Evolutionary conservation across 2,329 filamentous ascomycete genomes (phyloP), one percentile per base, ranked within the genome.

Genomic region (Septoria linicola): DNA sequence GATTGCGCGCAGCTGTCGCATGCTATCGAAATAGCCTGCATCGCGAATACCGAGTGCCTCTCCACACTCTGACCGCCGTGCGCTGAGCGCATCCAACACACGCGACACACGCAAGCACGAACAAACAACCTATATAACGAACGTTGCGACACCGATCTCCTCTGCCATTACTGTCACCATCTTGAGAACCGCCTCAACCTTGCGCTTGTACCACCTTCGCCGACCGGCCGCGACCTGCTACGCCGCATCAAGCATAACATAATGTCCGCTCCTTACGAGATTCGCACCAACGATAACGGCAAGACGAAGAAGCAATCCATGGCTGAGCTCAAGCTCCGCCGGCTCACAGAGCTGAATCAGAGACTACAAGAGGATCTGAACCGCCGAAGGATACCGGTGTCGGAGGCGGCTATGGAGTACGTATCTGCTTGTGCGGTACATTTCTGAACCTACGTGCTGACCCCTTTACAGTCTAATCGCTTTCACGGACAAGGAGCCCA

Each of bases 241-340:
- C 11, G 34, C 44, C n/a, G 32, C 44, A 3, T 21, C 35, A 8
- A 47, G 44, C 44, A 40, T 40, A 30, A 54, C 60, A 74, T 64
- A 60, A 84, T 83, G 79, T 77, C 81, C 64, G 69, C 80, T 58
- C 77, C 81, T 53, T 86, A 85, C 73, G 82, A 85, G 70, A 77
- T 84, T 64, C 81, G 82, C 70, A 79, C 79, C 54, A 82, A 80
- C 61, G 81, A 81, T 62, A 81, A 83, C 68, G 76, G 79, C 63
- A 83, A 81, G 80, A 95, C 91, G 78, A 97, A 95, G 79, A 96
- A 96, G 80, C 93, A 97, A 77, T 96, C 89, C 71, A 97, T 99
- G 89, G 92, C 92, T 64, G 93, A 99, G 72, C 82, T 99, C 60
- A 99, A 99, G 81, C 83, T 97, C 67, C 86, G 93, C 67, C 87